phyloP scores from a whole-genome alignment of 2,329 filamentous ascomycete genomes.

The Beauveria rudraprayagi region DNA sequence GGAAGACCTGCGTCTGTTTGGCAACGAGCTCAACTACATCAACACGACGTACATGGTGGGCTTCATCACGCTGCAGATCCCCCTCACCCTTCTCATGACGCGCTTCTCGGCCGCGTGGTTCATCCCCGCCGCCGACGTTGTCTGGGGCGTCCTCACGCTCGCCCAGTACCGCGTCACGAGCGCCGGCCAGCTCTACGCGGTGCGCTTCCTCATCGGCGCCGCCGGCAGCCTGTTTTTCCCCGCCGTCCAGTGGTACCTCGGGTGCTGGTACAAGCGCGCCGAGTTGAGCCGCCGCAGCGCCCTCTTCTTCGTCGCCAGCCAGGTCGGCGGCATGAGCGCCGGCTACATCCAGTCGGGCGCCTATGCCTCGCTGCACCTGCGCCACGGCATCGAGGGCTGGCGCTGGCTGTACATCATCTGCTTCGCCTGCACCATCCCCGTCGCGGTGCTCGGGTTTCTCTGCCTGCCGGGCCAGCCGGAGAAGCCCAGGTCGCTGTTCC shows the following conservation, averaged over 20 bases:
- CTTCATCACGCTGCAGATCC: conserved; percentile 15
- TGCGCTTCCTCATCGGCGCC: conserved; percentile 35
- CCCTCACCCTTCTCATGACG: conserved; percentile 16
- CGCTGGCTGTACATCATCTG: conserved; percentile 39
- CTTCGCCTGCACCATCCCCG: conserved; percentile 25
- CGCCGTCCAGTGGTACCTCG: conserved; percentile 28
- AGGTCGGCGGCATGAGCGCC: conserved; percentile 34
- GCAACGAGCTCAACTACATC: conserved; percentile 45
- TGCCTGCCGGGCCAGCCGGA: conserved; percentile 25
- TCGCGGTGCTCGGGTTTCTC: conserved; percentile 24
- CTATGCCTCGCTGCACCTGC: conserved; percentile 29
- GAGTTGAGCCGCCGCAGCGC: conserved; percentile 30
- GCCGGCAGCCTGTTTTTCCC: conserved; percentile 26
- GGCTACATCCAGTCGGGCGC: conserved; percentile 35
- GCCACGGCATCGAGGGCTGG: conserved; percentile 31
- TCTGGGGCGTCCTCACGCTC: conserved; percentile 20
- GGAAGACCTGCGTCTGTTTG: conserved; percentile 40
- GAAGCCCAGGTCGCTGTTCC: conserved; percentile 19
- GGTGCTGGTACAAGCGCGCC: conserved; percentile 33
- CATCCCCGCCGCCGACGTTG: conserved; percentile 26
- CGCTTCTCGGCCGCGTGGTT: conserved; percentile 16
- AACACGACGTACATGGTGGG: conserved; percentile 25
- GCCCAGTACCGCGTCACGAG: conserved; percentile 19
- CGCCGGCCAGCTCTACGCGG: conserved; percentile 25
- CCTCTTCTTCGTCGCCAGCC: conserved; percentile 34